Evolutionary conservation across 148 eudicot species (phyloP).

Genomic region (Rhododendron ferrugineum): DNA sequence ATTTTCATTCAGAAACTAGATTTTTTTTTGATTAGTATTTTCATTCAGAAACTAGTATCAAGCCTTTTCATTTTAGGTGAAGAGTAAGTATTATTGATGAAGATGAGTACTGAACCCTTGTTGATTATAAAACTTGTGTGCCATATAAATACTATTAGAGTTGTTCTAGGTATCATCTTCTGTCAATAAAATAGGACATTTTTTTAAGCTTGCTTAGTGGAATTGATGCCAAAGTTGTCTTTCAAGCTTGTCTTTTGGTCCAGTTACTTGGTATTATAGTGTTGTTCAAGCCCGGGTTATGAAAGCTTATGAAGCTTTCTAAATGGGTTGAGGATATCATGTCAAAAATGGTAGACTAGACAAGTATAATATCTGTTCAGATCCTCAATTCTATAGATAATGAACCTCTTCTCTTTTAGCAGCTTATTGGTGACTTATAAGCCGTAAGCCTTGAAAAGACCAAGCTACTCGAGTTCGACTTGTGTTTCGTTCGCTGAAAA

Average conservation of each 20-base stretch:
- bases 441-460: not conserved
- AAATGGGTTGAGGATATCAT: not conserved
- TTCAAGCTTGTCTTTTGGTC: not conserved
- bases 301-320: not conserved
- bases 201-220: conserved; percentile 1
- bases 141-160: not conserved
- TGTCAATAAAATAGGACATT: not conserved
- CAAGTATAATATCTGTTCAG: not conserved
- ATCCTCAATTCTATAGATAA: not conserved
- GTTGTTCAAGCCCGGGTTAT: not conserved
- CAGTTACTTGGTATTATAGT: not conserved
- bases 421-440: not conserved
- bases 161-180: not conserved
- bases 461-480: not conserved
- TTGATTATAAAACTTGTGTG: not conserved
- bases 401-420: not conserved
- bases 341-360: not conserved
- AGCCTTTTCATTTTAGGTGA: not conserved
- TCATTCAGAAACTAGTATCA: not conserved
- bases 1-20: not conserved
- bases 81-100: not conserved
- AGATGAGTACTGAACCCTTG: not conserved
- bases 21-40: not conserved
- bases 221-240: not conserved
- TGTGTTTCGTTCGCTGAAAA: not conserved